Percentiles rank a stretch among this genome's conserved stretches.
Evolutionary conservation across 202 grass and related monocot species (phyloP).

Genomic region (Schoenoplectus triqueter): DNA sequence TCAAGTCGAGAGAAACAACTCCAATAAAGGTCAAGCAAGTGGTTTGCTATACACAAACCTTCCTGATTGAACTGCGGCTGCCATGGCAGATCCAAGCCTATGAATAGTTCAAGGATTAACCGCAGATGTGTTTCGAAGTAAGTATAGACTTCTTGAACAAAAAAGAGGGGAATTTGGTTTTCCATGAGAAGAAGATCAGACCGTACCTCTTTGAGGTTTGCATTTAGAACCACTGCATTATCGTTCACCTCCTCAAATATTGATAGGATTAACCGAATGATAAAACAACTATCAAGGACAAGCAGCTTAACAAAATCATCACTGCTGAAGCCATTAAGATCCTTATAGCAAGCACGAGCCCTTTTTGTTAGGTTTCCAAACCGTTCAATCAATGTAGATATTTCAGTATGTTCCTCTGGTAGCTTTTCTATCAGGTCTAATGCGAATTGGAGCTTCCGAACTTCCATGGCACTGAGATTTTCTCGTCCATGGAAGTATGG

Average conservation of each 20-base stretch:
- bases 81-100: constrained; percentile 42
- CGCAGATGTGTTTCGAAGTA: constrained; percentile 26
- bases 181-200: constrained; percentile 61
- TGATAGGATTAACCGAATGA: constrained; percentile 53
- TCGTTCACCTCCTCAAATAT: constrained; percentile 41
- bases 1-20: constrained; percentile 51
- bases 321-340: not conserved
- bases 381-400: constrained; percentile 36
- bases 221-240: constrained; percentile 39
- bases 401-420: constrained; percentile 12
- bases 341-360: constrained; percentile 50
- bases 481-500: constrained; percentile 55
- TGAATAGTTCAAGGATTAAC: constrained; percentile 41
- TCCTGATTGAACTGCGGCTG: not conserved
- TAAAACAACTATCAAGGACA: constrained; percentile 60
- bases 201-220: constrained; percentile 54
- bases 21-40: constrained; percentile 62
- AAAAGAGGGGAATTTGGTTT: constrained; percentile 70
- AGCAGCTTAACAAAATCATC: constrained; percentile 52
- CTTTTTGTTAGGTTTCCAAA: constrained; percentile 21
- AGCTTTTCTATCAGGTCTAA: constrained; percentile 48
- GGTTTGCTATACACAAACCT: constrained; percentile 33
- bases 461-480: constrained; percentile 55
- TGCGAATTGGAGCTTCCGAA: constrained; percentile 53
- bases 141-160: constrained; percentile 44